phyloP scores from a whole-genome alignment of 768 basidiomycete genomes.

The Dictyophora rubrovolvata region DNA sequence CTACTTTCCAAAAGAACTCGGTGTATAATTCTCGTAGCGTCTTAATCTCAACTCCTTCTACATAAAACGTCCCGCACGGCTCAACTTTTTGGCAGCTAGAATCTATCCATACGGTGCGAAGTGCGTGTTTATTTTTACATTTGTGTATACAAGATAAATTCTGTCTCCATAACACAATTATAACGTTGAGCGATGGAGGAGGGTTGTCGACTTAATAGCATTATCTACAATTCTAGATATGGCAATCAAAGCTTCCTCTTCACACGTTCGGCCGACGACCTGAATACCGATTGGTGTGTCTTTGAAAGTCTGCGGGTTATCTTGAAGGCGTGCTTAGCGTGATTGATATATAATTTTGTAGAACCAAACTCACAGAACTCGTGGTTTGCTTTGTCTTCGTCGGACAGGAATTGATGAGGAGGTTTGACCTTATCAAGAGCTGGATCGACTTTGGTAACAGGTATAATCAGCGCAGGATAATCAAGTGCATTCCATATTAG shows the following conservation, averaged over 20 bases:
- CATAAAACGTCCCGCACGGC: too few species aligned
- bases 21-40: too few species aligned
- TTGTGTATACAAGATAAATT: too few species aligned
- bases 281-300: conserved; percentile 58
- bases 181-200: background rate
- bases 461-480: conserved; percentile 50
- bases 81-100: too few species aligned
- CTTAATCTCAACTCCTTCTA: too few species aligned
- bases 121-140: too few species aligned
- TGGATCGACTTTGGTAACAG: conserved; percentile 52
- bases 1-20: too few species aligned
- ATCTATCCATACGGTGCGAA: too few species aligned
- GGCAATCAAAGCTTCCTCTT: conserved; percentile 65
- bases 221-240: conserved; percentile 58
- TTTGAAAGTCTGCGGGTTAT: conserved; percentile 43
- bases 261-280: conserved; percentile 55
- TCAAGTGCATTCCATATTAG: conserved; percentile 62
- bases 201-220: conserved; percentile 29
- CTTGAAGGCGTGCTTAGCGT: conserved; percentile 22
- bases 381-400: conserved; percentile 38
- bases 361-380: conserved; percentile 38
- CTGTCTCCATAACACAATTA: background rate
- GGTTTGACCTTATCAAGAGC: conserved; percentile 37
- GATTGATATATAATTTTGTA: background rate
- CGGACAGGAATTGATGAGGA: conserved; percentile 36